A percentile compares a stretch with the other conserved stretches of the same genome.
phyloP scores from a whole-genome alignment of 177 flowering plant species.

The Vitis hybrid region DNA sequence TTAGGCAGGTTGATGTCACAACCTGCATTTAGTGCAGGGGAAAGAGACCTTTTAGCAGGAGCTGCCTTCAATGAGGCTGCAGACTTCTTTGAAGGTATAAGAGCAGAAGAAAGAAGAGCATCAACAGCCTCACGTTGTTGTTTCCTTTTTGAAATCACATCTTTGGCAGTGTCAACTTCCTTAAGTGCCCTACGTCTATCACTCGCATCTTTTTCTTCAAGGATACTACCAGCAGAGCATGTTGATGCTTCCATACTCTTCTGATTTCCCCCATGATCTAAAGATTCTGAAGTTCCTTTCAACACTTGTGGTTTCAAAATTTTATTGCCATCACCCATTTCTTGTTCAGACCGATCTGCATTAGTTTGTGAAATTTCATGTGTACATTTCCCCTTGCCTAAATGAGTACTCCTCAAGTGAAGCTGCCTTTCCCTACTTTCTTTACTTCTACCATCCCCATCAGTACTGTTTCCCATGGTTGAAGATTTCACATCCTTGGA shows the following conservation, averaged over 20 bases:
- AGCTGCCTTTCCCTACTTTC: constrained; percentile 18
- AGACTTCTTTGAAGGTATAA: constrained; percentile 70
- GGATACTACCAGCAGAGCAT: constrained; percentile 19
- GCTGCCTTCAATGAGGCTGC: constrained; percentile 35
- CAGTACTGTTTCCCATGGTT: constrained; percentile 6
- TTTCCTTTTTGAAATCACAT: constrained; percentile 51
- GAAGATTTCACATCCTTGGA: constrained; percentile 18
- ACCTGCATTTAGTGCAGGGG: constrained; percentile 26
- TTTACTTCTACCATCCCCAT: constrained; percentile 16
- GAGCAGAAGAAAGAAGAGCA: constrained; percentile 76
- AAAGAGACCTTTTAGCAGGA: constrained; percentile 38
- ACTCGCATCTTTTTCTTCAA: constrained; percentile 19
- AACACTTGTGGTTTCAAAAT: constrained; percentile 3
- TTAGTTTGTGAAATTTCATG: constrained; percentile 16
- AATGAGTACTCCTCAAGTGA: constrained; percentile 3
- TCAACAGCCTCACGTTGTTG: constrained; percentile 89
- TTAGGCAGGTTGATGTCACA: constrained; percentile 42
- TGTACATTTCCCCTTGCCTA: constrained; percentile 13
- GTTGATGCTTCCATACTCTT: constrained; percentile 16
- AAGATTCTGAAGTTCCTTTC: constrained; percentile 19
- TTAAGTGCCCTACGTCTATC: constrained; percentile 19
- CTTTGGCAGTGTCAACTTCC: constrained; percentile 23
- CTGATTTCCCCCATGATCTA: constrained; percentile 19
- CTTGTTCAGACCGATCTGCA: constrained; percentile 9
- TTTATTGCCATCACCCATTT: constrained; percentile 14